A percentile compares a stretch with the other conserved stretches of the same genome.
These are phyloP conservation scores for Rhynchospora tenuis DNA, from an alignment of 176 grass and related monocot genomes.

Conservation along the genomic window DNA sequence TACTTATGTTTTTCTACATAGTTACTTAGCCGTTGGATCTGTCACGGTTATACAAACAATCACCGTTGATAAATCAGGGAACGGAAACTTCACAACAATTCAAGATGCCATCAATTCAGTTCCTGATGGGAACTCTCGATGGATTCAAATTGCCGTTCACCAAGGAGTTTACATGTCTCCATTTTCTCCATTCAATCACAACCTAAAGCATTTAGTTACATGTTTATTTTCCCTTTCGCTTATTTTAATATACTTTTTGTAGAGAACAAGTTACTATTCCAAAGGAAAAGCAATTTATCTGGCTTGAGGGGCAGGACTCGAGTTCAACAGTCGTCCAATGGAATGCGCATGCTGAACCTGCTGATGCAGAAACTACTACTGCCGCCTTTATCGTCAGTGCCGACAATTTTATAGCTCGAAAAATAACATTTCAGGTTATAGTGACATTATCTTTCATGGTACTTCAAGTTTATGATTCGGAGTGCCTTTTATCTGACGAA, in stretches of 20 bases:
- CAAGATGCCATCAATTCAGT: slow-evolving; percentile 30
- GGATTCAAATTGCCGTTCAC: slow-evolving; percentile 17
- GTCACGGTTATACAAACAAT: slow-evolving; percentile 1
- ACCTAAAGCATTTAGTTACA: not conserved
- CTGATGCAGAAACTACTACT: not conserved
- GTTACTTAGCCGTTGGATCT: not conserved
- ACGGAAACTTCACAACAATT: slow-evolving; percentile 25
- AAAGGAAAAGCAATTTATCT: slow-evolving; percentile 17
- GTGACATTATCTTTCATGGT: not conserved
- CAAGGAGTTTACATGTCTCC: slow-evolving; percentile 19
- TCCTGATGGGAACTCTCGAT: slow-evolving; percentile 21
- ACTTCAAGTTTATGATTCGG: not conserved
- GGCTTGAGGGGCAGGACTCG: slow-evolving; percentile 11
- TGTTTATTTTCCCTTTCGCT: not conserved
- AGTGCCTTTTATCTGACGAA: not conserved
- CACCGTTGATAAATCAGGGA: slow-evolving; percentile 28
- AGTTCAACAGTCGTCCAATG: slow-evolving; percentile 16
- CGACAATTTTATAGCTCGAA: slow-evolving; percentile 22
- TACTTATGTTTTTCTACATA: not conserved
- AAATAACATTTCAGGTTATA: slow-evolving; percentile 25
- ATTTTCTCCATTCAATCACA: slow-evolving; percentile 1
- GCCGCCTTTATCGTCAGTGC: not conserved
- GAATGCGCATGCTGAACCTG: not conserved
- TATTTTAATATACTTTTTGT: not conserved
- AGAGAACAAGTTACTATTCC: slow-evolving; percentile 25